Evolutionary conservation across 495 filamentous ascomycete genomes (phyloP).

Genomic region (Aspergillus funiculosus): DNA sequence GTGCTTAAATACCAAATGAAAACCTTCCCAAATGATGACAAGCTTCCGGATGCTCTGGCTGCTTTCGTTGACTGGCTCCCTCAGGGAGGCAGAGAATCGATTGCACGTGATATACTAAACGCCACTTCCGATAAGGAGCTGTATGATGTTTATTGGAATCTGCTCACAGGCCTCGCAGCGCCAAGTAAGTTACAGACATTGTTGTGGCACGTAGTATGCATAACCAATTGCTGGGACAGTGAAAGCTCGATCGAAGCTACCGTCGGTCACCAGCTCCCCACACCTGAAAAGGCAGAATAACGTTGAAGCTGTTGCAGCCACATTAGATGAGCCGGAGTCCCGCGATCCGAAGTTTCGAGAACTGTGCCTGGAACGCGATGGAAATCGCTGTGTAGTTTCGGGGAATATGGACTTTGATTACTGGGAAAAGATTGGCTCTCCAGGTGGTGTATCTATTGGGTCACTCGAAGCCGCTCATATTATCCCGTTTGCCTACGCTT

Average conservation of each 20-base stretch:
- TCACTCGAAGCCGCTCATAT: background rate
- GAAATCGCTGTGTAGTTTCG: background rate
- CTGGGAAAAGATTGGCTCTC: background rate
- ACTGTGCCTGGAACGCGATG: background rate
- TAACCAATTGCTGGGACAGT: background rate
- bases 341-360: background rate
- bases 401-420: background rate
- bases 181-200: slow-evolving; percentile 5
- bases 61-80: slow-evolving; percentile 1
- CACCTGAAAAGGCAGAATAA: background rate
- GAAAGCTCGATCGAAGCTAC: background rate
- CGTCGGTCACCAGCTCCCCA: background rate
- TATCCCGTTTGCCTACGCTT: background rate
- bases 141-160: background rate
- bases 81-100: background rate
- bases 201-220: too few species aligned
- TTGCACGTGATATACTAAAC: background rate
- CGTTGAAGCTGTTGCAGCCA: background rate
- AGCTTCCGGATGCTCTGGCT: too few species aligned
- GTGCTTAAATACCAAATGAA: background rate
- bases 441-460: background rate
- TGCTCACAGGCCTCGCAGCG: background rate
- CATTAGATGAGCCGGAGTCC: background rate
- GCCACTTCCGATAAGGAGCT: background rate
- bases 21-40: background rate